These are phyloP conservation scores for Heliamphora pulchella DNA, from an alignment of 179 eudicot genomes.

Conservation along the genomic window DNA sequence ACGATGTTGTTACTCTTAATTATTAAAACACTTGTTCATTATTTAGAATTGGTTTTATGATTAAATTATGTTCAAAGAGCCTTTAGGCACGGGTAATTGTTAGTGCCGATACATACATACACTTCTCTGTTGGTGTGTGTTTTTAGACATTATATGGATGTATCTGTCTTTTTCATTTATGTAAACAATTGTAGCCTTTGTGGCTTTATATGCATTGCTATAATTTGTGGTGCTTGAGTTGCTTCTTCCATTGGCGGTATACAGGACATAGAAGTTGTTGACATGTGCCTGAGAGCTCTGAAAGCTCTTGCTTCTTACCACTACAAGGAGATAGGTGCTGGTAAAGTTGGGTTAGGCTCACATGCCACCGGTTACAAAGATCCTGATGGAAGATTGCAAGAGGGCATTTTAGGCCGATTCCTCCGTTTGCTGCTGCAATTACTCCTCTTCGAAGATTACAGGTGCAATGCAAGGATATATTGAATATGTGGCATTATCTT, in stretches of 20 bases:
- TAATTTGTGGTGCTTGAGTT: neutral
- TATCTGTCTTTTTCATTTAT: neutral
- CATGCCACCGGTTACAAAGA: slow-evolving; percentile 60
- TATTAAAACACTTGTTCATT: too few species aligned
- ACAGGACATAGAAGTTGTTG: slow-evolving; percentile 79
- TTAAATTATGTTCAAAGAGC: too few species aligned
- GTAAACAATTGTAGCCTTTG: neutral
- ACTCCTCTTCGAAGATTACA: slow-evolving; percentile 89
- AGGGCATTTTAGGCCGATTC: slow-evolving; percentile 70
- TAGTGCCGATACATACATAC: neutral
- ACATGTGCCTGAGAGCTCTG: slow-evolving; percentile 72
- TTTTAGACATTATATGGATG: neutral
- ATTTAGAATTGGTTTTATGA: too few species aligned
- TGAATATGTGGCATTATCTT: neutral
- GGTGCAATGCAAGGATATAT: slow-evolving; percentile 32
- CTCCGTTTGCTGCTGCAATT: slow-evolving; percentile 72
- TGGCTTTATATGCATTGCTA: neutral
- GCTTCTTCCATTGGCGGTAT: slow-evolving; percentile 15
- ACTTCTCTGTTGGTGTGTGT: neutral
- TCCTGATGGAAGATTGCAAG: slow-evolving; percentile 59
- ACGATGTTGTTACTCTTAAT: too few species aligned
- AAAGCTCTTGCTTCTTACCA: slow-evolving; percentile 88
- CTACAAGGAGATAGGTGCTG: slow-evolving; percentile 65
- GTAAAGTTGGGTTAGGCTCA: slow-evolving; percentile 69
- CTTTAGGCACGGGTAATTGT: too few species aligned